phyloP scores from a whole-genome alignment of 768 basidiomycete genomes.

The Suillus brevipes region DNA sequence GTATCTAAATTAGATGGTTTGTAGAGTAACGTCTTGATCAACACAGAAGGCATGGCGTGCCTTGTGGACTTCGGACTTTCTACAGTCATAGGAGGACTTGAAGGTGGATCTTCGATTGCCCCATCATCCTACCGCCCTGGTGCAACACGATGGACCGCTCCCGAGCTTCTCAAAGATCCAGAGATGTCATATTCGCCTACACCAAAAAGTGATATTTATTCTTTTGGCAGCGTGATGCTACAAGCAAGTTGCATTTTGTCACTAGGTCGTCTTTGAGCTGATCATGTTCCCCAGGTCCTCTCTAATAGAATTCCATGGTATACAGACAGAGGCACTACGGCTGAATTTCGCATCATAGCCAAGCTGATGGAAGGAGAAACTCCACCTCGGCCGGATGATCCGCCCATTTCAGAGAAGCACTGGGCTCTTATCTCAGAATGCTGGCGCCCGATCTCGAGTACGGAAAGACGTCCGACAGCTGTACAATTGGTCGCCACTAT shows the following conservation, averaged over 20 bases:
- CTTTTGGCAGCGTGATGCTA: constrained; percentile 32
- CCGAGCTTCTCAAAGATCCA: constrained; percentile 35
- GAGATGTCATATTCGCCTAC: constrained; percentile 8
- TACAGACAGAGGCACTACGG: background rate
- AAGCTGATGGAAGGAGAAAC: background rate
- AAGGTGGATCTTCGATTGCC: constrained; percentile 26
- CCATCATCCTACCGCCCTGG: constrained; percentile 34
- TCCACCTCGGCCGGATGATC: constrained; percentile 2
- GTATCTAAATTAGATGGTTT: background rate
- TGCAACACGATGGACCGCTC: constrained; percentile 46
- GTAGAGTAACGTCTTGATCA: constrained; percentile 22
- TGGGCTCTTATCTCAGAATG: constrained; percentile 11
- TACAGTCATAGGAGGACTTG: constrained; percentile 39
- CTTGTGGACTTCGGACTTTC: constrained; percentile 49
- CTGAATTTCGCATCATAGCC: background rate
- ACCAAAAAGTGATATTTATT: constrained; percentile 19
- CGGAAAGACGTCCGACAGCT: background rate
- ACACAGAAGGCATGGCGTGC: constrained; percentile 15
- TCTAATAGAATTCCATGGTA: constrained; percentile 2
- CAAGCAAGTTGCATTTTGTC: constrained; percentile 19
- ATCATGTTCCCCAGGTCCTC: background rate
- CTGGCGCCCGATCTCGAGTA: constrained; percentile 1
- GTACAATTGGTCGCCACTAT: background rate
- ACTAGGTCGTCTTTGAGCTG: constrained; percentile 25
- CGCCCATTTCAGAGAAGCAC: background rate